Evolutionary conservation across 1,139 yeast species (phyloP).

Genomic region (Scheffersomyces lignicola): DNA sequence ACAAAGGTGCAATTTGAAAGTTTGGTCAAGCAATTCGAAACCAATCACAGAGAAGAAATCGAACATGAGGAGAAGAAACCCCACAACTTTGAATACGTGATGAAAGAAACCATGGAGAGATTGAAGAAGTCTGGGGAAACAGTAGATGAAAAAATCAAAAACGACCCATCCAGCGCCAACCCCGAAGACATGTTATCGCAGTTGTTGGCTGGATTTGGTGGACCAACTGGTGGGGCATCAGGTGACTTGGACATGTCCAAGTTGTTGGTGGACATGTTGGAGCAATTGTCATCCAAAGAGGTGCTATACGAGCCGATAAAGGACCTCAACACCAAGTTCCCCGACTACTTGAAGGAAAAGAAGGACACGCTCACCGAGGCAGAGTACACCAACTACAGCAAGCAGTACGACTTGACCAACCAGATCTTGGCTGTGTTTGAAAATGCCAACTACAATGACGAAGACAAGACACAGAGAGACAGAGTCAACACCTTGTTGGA

Average conservation of each 20-base stretch:
- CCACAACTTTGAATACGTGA: constrained; percentile 68
- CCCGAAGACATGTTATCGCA: constrained; percentile 65
- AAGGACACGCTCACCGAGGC: constrained; percentile 43
- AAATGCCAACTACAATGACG: constrained; percentile 51
- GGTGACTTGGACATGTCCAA: constrained; percentile 61
- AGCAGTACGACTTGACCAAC: constrained; percentile 55
- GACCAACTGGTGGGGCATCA: constrained; percentile 33
- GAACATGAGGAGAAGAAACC: constrained; percentile 34
- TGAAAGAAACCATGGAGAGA: constrained; percentile 79
- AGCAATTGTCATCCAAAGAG: constrained; percentile 81
- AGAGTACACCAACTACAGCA: constrained; percentile 50
- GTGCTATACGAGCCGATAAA: constrained; percentile 87
- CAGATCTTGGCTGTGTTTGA: constrained; percentile 62
- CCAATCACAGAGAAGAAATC: constrained; percentile 33
- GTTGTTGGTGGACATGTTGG: constrained; percentile 74
- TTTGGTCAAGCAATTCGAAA: constrained; percentile 48
- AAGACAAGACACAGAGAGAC: constrained; percentile 50
- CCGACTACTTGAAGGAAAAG: constrained; percentile 58
- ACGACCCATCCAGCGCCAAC: constrained; percentile 42
- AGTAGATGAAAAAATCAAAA: constrained; percentile 62
- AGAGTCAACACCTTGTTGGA: constrained; percentile 61
- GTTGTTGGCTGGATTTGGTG: constrained; percentile 48
- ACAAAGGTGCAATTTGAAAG: constrained; percentile 57
- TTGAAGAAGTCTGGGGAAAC: constrained; percentile 67
- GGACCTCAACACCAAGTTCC: constrained; percentile 72